Evolutionary conservation across 257 asterid species (phyloP), one percentile per base, ranked within the genome.

Genomic region (Catharanthus roseus): DNA sequence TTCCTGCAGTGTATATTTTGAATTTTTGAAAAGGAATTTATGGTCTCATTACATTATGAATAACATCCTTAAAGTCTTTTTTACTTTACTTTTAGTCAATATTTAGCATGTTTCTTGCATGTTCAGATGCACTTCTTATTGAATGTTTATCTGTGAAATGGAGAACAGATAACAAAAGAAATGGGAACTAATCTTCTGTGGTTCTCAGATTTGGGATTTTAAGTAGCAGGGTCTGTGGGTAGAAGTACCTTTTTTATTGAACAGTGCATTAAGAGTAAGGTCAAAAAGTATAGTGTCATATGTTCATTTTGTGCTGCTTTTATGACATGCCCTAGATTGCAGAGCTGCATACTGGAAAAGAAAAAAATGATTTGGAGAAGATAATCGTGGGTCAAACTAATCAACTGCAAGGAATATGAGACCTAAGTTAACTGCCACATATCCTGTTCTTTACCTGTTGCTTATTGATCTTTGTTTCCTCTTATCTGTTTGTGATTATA

Each of bases 241-340:
- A 31, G 61, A 49, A 4, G 16, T 33, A 26, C 72, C 18, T 49
- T 16, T 18, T 4, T 50, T n/a, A n/a, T n/a, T n/a, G n/a, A n/a
- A n/a, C n/a, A 70, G 38, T 15, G 66, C 23, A 29, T n/a, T 57
- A 70, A 70, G 41, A 55, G 10, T 55, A 28, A 34, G 57, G 45
- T 3, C 31, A 16, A 51, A 36, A 19, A 57, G n/a, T 57, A 57
- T 0, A 13, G 33, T 3, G 5, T 28, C 64, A 19, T 57, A 24
- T 57, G 36, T 28, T 12, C 64, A 3, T 15, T 23, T 57, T 57
- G 64, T 15, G 12, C 38, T 57, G 9, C 21, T 2, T 31, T 13
- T 7, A 57, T 1, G 8, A 28, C 3, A 21, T 26, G 2, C 28
- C 64, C 64, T 13, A 57, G 8, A 31, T 26, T 28, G n/a, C 19